Evolutionary conservation across 2,329 filamentous ascomycete genomes (phyloP).

Genomic region (Chaetomiaceae sp.): DNA sequence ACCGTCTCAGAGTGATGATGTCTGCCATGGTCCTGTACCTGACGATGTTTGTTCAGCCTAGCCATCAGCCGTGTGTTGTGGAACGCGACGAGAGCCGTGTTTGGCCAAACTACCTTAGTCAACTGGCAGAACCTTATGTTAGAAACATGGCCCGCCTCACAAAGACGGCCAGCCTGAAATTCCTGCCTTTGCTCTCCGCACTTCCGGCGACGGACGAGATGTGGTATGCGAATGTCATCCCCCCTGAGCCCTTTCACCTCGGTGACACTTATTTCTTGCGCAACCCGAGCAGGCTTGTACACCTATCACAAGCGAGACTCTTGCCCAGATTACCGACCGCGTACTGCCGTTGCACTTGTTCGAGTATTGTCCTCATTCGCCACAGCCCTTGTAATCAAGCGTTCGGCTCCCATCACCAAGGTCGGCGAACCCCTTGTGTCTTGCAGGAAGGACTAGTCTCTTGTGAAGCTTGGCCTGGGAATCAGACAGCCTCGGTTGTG

Average conservation of each 20-base stretch:
- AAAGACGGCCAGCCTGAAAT: not conserved
- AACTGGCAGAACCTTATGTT: not conserved
- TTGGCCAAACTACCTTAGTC: not conserved
- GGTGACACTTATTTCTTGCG: too few species aligned
- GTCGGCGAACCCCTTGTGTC: not conserved
- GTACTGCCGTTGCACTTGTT: constrained; percentile 1
- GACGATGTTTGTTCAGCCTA: not conserved
- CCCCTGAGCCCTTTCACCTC: too few species aligned
- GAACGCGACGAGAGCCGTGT: not conserved
- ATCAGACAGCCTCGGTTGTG: not conserved
- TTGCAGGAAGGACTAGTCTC: not conserved
- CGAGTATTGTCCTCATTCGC: not conserved
- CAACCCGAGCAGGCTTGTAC: not conserved
- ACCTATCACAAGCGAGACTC: not conserved
- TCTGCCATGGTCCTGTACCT: not conserved
- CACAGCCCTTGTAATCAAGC: not conserved
- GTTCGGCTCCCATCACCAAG: not conserved
- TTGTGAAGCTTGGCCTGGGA: not conserved
- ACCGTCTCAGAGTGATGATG: not conserved
- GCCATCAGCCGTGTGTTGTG: not conserved
- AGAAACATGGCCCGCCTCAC: not conserved
- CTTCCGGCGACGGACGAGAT: not conserved
- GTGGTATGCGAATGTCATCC: too few species aligned
- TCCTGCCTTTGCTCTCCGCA: not conserved
- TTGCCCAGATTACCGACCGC: not conserved